Evolutionary conservation across 1,284 basidiomycete species (phyloP), one percentile per base, ranked within the genome.

Genomic region (Erythrobasidium hasegawianum): DNA sequence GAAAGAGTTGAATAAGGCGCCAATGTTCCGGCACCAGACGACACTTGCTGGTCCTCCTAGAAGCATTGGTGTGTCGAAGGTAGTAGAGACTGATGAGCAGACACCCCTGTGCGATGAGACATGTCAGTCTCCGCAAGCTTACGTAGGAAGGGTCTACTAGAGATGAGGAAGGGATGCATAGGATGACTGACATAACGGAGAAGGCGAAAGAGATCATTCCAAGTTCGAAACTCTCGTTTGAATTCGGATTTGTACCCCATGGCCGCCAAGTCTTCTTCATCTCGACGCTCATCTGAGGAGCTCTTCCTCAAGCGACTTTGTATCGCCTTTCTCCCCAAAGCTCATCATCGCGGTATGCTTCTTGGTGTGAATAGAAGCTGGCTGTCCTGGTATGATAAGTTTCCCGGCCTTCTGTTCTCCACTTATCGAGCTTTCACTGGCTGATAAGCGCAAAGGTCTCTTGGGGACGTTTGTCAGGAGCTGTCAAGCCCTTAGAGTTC

Each of bases 161-260:
- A n/a, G n/a, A n/a, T n/a, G n/a, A n/a, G n/a, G n/a, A n/a, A n/a
- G n/a, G n/a, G n/a, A n/a, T n/a, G n/a, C n/a, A n/a, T n/a, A n/a
- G n/a, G n/a, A 47, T 4, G 47, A 77, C 59, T 69, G 81, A 83
- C 86, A 88, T 87, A 71, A 87, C 87, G 71, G 85, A 86, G 78
- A 88, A 88, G 16, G 86, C 86, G 74, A 88, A 88, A 72, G 85
- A 86, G 69, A 87, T 87, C 83, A 71, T 87, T 70, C 87, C 86
- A 90, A 78, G 72, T 87, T 89, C 49, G 86, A 73, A 90, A 90
- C 79, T 90, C 88, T 62, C 88, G 81, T 75, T 83, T 85, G 80
- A 90, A 90, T 66, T 74, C 73, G 20, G 59, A 54, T 45, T 64
- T 62, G 55, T 68, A 64, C 38, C 64, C 64, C 64, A 67, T 52